These are phyloP conservation scores for Prunus mume DNA, from an alignment of 306 rosid genomes.

Conservation along the genomic window DNA sequence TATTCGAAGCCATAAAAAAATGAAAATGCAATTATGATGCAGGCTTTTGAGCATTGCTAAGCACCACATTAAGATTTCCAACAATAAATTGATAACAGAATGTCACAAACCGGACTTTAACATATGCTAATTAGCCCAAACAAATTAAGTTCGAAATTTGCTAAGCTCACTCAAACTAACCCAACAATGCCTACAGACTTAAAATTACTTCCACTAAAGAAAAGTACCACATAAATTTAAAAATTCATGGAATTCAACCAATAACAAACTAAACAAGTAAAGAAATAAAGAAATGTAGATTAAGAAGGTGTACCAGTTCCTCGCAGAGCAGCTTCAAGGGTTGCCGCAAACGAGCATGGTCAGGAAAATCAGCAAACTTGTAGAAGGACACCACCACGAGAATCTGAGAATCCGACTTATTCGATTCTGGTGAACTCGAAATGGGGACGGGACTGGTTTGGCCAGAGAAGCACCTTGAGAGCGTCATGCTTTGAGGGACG, in stretches of 20 bases:
- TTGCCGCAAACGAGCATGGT: constrained; percentile 61
- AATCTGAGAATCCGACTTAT: constrained; percentile 10
- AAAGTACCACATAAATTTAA: not conserved
- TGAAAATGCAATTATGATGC: not conserved
- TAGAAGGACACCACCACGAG: constrained; percentile 91
- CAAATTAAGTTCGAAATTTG: not conserved
- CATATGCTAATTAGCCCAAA: not conserved
- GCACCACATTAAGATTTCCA: constrained; percentile 1
- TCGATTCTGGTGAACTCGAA: not conserved
- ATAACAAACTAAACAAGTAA: not conserved
- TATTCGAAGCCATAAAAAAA: not conserved
- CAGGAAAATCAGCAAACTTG: constrained; percentile 79
- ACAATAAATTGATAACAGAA: not conserved
- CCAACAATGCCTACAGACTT: not conserved
- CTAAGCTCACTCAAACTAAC: not conserved
- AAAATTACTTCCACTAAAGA: constrained; percentile 8
- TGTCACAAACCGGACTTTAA: too few species aligned
- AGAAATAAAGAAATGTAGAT: not conserved
- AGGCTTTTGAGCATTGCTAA: not conserved
- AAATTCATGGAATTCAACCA: not conserved
- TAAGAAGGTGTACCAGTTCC: constrained; percentile 52
- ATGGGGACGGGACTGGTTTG: constrained; percentile 2
- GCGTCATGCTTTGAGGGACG: constrained; percentile 44
- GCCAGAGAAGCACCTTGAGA: constrained; percentile 33
- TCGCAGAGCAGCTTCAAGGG: constrained; percentile 86